These are phyloP conservation scores for Exsudoporus frostii DNA, from an alignment of 768 basidiomycete genomes.

Conservation along the genomic window DNA sequence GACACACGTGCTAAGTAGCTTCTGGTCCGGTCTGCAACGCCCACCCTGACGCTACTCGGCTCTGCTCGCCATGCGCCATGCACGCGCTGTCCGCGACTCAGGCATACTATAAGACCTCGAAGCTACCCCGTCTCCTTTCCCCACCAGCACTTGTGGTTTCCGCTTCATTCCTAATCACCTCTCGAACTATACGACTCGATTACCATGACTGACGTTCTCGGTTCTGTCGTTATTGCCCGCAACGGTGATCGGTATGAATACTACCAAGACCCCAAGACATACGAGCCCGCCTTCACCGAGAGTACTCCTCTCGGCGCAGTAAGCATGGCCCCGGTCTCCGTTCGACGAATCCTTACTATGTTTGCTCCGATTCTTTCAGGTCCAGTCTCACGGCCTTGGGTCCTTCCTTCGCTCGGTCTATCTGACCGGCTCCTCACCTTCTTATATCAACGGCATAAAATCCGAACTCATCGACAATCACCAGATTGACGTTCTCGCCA, in stretches of 20 bases:
- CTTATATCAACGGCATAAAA: conserved; percentile 64
- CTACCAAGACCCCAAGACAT: conserved; percentile 70
- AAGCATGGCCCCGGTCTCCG: conserved; percentile 17
- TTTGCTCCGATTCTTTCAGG: conserved; percentile 35
- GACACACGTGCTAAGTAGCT: conserved; percentile 20
- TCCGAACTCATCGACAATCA: conserved; percentile 68
- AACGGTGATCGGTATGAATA: conserved; percentile 72
- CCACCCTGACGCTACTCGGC: conserved; percentile 25
- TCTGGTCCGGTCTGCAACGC: conserved; percentile 16
- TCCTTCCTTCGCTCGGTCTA: conserved; percentile 60
- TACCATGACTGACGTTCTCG: conserved; percentile 54
- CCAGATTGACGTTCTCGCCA: conserved; percentile 73
- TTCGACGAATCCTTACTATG: neutral
- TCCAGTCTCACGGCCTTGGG: conserved; percentile 67
- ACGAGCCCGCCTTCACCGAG: conserved; percentile 58
- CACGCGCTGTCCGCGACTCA: conserved; percentile 25
- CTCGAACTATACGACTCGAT: conserved; percentile 11
- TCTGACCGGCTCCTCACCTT: conserved; percentile 61
- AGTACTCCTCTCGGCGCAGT: conserved; percentile 78
- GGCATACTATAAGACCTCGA: conserved; percentile 24
- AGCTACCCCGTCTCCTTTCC: conserved; percentile 2
- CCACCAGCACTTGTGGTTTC: conserved; percentile 19
- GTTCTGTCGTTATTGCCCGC: conserved; percentile 73
- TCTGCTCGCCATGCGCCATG: conserved; percentile 26
- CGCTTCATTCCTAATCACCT: conserved; percentile 14